phyloP scores from a whole-genome alignment of 2,329 filamentous ascomycete genomes.

The Chaetomiaceae sp. region DNA sequence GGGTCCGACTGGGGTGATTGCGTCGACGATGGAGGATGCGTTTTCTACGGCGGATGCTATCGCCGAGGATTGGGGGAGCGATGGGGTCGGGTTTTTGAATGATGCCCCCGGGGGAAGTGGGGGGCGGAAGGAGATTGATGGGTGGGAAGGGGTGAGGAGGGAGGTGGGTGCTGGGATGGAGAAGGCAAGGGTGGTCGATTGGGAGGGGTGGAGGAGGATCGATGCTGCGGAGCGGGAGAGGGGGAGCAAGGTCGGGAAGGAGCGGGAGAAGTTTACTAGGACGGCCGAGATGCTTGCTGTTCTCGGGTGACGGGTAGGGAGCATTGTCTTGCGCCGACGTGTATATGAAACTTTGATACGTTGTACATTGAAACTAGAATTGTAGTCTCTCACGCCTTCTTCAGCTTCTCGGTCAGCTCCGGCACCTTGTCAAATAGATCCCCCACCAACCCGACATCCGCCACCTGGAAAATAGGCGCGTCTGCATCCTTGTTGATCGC shows the following conservation, averaged over 20 bases:
- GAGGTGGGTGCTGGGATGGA: slow-evolving; percentile 47
- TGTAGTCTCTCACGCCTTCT: slow-evolving; percentile 39
- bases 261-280: slow-evolving; percentile 65
- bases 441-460: slow-evolving; percentile 90
- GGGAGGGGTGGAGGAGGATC: slow-evolving; percentile 81
- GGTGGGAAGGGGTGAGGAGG: slow-evolving; percentile 72
- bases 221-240: slow-evolving; percentile 69
- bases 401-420: slow-evolving; percentile 92
- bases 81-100: slow-evolving; percentile 37
- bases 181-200: slow-evolving; percentile 63
- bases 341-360: slow-evolving; percentile 1
- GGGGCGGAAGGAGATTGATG: slow-evolving; percentile 38
- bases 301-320: slow-evolving; percentile 38
- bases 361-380: slow-evolving; percentile 22
- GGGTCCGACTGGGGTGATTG: slow-evolving; percentile 92
- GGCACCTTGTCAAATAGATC: slow-evolving; percentile 95
- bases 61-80: slow-evolving; percentile 64
- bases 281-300: slow-evolving; percentile 55
- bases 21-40: slow-evolving; percentile 91
- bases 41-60: slow-evolving; percentile 86
- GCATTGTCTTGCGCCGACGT: too few relatives aligned
- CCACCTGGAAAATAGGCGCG: slow-evolving; percentile 96
- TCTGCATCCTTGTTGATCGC: slow-evolving; percentile 98
- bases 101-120: slow-evolving; percentile 5
- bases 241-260: slow-evolving; percentile 66